A percentile compares a stretch with the other conserved stretches of the same genome.
These are phyloP conservation scores for Zygosaccharomyces pseudobailii DNA, from an alignment of 1,139 yeast species.

Conservation along the genomic window DNA sequence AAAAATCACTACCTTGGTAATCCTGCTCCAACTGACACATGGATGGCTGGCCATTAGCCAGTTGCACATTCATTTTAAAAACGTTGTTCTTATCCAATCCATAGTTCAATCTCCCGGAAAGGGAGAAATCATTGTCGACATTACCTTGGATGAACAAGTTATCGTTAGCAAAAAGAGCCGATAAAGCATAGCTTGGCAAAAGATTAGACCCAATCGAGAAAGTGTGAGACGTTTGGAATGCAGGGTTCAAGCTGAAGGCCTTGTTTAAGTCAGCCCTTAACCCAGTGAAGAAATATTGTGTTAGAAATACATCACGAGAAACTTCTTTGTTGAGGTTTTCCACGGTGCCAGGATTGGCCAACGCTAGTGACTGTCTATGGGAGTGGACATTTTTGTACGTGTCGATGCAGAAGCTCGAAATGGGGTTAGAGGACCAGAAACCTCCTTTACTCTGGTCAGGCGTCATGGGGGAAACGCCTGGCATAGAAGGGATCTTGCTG, in stretches of 20 bases:
- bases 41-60: constrained; percentile 84
- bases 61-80: constrained; percentile 83
- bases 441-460: constrained; percentile 45
- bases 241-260: constrained; percentile 86
- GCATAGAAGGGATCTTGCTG: constrained; percentile 55
- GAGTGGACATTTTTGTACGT: constrained; percentile 66
- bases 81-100: constrained; percentile 81
- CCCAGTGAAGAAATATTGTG: constrained; percentile 91
- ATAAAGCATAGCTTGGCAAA: constrained; percentile 87
- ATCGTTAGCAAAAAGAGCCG: constrained; percentile 87
- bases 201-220: constrained; percentile 83
- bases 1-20: constrained; percentile 81
- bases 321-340: constrained; percentile 94
- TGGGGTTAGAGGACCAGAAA: constrained; percentile 84
- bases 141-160: constrained; percentile 86
- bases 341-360: constrained; percentile 89
- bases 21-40: constrained; percentile 98
- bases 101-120: constrained; percentile 87
- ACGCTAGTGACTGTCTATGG: constrained; percentile 77
- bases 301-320: constrained; percentile 83
- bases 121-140: constrained; percentile 77
- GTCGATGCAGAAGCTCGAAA: constrained; percentile 73
- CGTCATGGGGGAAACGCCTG: constrained; percentile 47
- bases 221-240: constrained; percentile 95
- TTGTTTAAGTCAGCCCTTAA: constrained; percentile 94